These are phyloP conservation scores for Aspergillus sp. DNA, from an alignment of 2,329 filamentous ascomycete species.

Conservation along the genomic window DNA sequence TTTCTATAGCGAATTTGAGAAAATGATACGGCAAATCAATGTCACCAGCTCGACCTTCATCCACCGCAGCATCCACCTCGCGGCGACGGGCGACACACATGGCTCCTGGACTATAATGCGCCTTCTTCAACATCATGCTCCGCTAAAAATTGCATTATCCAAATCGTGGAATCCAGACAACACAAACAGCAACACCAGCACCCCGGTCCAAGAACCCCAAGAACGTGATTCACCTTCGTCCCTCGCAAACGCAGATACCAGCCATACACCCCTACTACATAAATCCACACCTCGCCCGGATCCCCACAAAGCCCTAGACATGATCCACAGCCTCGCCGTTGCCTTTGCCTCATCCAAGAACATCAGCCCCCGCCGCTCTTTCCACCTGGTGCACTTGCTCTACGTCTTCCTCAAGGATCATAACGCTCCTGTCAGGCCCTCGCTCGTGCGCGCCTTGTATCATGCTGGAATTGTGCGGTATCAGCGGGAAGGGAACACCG, in stretches of 20 bases:
- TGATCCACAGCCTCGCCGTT: slow-evolving; percentile 40
- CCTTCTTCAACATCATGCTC: slow-evolving; percentile 29
- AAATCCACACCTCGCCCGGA: slow-evolving; percentile 17
- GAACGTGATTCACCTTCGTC: slow-evolving; percentile 4
- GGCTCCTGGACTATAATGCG: slow-evolving; percentile 24
- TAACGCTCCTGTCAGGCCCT: slow-evolving; percentile 34
- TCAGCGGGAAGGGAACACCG: slow-evolving; percentile 27
- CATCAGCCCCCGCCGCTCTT: slow-evolving; percentile 34
- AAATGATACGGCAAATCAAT: slow-evolving; percentile 25
- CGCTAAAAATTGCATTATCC: slow-evolving; percentile 31
- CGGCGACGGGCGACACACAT: slow-evolving; percentile 20
- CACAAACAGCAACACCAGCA: no score
- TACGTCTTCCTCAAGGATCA: slow-evolving; percentile 39
- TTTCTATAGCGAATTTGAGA: slow-evolving; percentile 23
- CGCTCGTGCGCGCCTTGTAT: slow-evolving; percentile 43
- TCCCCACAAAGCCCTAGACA: slow-evolving; percentile 31
- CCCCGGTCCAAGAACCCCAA: no score
- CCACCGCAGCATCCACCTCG: slow-evolving; percentile 22
- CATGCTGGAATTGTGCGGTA: slow-evolving; percentile 41
- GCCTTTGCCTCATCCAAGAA: slow-evolving; percentile 33
- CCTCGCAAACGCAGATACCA: slow-evolving; percentile 11
- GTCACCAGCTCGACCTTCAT: slow-evolving; percentile 27
- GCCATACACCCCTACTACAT: slow-evolving; percentile 2
- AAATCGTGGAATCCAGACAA: slow-evolving; percentile 15
- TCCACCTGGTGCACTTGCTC: slow-evolving; percentile 40